Base-by-base conservation (phyloP, 1,284 basidiomycete species). In the Agroathelia rolfsii region DNA sequence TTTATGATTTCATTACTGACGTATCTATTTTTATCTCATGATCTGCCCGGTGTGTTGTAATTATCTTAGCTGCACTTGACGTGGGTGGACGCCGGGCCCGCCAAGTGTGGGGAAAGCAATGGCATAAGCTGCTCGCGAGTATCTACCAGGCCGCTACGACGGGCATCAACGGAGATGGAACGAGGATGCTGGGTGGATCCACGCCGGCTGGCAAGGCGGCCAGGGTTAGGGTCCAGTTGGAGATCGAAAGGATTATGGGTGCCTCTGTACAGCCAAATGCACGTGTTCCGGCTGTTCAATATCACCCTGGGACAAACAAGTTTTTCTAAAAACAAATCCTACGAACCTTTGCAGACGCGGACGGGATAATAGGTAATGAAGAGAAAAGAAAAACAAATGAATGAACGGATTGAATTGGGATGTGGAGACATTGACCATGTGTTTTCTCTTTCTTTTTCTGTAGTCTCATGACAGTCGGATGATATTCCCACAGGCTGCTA, bases 31-130 rank as follows among this genome's bases (percentile, higher is more conserved):
- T n/a, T n/a, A n/a, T n/a, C n/a, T 16, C 23, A 23, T 44, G 24
- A 38, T 25, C 33, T 32, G 28, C 32, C 43, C 30, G 33, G 37
- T 36, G 35, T 6, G 18, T 41, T 23, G 34, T 31, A 23, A 35
- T 11, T 31, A 35, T 54, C 40, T 25, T 48, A 73, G 80, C 72
- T 36, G 82, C 75, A 21, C 56, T 93, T 12, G 83, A 90, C 36
- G 78, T 85, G 12, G 63, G 76, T 32, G 86, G 84, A 0, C 50
- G 61, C 15, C 61, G 73, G 20, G 76, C 80, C 6, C 58, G 64
- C 35, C 51, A 60, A 16, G 56, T 80, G 4, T 92, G 76, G 69
- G 86, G 88, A 2, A 57, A 59, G 26, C 90, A 94, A 55, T 83
- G 84, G 64, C 56, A 72, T 36, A 93, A 93, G 51, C 52, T 90